Percentiles rank a stretch among this genome's conserved stretches.
Evolutionary conservation across 352 stramenopile species (phyloP).

Genomic region (Pythium apleroticum): DNA sequence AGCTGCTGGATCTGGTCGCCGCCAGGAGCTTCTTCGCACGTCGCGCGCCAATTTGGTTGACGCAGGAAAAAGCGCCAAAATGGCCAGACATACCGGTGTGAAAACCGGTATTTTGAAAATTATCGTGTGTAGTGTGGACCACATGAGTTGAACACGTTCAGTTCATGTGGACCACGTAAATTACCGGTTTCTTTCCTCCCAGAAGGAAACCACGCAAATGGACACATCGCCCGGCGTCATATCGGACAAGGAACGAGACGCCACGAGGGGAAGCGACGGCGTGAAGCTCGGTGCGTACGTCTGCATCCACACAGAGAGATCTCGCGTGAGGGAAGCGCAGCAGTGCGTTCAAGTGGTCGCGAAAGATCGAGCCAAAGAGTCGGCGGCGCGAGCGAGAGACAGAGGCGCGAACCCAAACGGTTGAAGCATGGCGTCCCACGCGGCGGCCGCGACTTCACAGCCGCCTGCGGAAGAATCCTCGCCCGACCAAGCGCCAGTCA

Average conservation of each 20-base stretch:
- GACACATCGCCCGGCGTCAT: neutral
- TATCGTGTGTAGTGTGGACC: neutral
- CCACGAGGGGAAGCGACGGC: neutral
- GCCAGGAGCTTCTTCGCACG: slow-evolving; percentile 7
- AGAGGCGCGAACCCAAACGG: neutral
- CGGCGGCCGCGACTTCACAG: neutral
- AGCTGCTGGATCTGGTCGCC: neutral
- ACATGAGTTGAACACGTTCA: neutral
- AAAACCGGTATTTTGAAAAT: slow-evolving; percentile 2
- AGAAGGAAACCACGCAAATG: slow-evolving; percentile 2
- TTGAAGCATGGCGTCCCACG: neutral
- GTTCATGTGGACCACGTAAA: neutral
- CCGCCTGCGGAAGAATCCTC: neutral
- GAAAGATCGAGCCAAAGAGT: neutral
- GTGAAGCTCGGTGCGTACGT: neutral
- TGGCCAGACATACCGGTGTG: slow-evolving; percentile 9
- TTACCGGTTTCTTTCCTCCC: slow-evolving; percentile 1
- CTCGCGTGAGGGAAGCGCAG: no score
- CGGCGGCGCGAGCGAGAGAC: neutral
- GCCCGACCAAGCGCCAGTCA: neutral
- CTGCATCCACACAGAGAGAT: neutral
- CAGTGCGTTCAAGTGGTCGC: neutral
- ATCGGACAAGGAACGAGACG: neutral
- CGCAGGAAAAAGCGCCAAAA: slow-evolving; percentile 16
- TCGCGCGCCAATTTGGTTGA: slow-evolving; percentile 20